These are phyloP conservation scores for Kazachstania viticola DNA, from an alignment of 805 yeast species.

Conservation along the genomic window DNA sequence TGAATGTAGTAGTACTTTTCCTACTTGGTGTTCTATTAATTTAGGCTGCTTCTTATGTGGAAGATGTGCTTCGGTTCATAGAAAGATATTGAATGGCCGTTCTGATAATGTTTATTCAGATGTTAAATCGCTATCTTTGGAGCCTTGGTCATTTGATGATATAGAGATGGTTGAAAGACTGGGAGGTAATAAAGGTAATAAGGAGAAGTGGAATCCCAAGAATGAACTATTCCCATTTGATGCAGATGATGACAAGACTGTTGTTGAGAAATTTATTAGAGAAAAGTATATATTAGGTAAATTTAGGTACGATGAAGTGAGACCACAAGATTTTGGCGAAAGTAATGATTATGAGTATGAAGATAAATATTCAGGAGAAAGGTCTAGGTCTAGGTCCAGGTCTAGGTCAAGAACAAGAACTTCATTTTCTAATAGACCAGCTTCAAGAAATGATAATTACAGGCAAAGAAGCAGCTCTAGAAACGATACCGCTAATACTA, in stretches of 20 bases:
- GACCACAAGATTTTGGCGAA: constrained; percentile 24
- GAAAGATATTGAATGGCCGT: constrained; percentile 41
- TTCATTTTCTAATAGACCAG: too few species aligned
- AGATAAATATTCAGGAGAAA: too few species aligned
- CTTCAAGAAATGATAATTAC: too few species aligned
- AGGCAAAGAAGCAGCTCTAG: too few species aligned
- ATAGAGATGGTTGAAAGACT: constrained; percentile 30
- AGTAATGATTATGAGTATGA: too few species aligned
- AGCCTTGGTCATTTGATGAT: constrained; percentile 53
- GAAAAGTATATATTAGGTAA: constrained; percentile 60
- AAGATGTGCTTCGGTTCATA: constrained; percentile 71
- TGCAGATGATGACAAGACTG: constrained; percentile 52
- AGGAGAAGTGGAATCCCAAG: constrained; percentile 55
- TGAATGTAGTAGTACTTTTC: constrained; percentile 59
- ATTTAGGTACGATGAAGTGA: constrained; percentile 29
- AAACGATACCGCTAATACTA: too few species aligned
- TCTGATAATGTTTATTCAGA: constrained; percentile 37
- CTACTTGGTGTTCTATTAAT: constrained; percentile 33
- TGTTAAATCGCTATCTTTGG: constrained; percentile 65
- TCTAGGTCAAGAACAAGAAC: too few species aligned
- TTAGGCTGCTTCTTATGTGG: constrained; percentile 73
- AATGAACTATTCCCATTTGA: constrained; percentile 62
- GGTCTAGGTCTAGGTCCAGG: too few species aligned
- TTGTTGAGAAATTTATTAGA: constrained; percentile 46
- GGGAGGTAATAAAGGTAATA: constrained; percentile 55